Base-by-base conservation (phyloP, 805 yeast species). In the Metschnikowia peoriensis region DNA sequence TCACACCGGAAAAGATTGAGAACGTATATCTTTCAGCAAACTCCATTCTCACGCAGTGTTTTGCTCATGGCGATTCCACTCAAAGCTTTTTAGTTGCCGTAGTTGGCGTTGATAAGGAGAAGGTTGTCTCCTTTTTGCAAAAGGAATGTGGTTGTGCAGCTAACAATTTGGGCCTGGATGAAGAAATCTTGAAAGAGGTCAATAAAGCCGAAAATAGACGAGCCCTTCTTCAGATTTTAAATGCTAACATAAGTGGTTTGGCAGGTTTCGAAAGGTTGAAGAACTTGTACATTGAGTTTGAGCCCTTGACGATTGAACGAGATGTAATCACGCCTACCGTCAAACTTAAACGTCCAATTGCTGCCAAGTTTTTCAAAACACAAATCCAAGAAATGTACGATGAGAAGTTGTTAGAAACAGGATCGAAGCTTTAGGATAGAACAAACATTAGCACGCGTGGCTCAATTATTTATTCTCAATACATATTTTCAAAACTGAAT, bases 1-100 rank as follows among this genome's bases (percentile, higher is more conserved):
- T 87, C 50, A 86, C 90, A 0, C 88, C 90, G 16, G 94, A 87
- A 62, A 85, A 81, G 66, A 81, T 87, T 58, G 93, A 87, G 63
- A 85, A 83, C 61, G 68, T 71, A 14, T 86, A 86, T 65, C 65
- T 83, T 37, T 54, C 57, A 12, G 40, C 55, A 32, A 52, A 54
- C 38, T 48, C 59, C 6, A 44, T 56, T 15, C 57, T 60, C 37
- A 51, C 61, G 16, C 63, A 60, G 47, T 48, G 53, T 10, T 60
- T 50, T 38, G 57, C 54, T 9, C 62, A 60, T 44, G 63, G 63
- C 16, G 59, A 58, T 48, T 57, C 59, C 17, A 42, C 56, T 38
- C 53, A 49, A 28, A 49, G 55, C 44, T 48, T 49, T 38, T 49
- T 60, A 47, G 59, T 61, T 34, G 62, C 55, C 4, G 51, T 61